Percentiles rank a stretch among this genome's conserved stretches.
Evolutionary conservation across 768 basidiomycete species (phyloP).

Genomic region (Rubroboletus satanas): DNA sequence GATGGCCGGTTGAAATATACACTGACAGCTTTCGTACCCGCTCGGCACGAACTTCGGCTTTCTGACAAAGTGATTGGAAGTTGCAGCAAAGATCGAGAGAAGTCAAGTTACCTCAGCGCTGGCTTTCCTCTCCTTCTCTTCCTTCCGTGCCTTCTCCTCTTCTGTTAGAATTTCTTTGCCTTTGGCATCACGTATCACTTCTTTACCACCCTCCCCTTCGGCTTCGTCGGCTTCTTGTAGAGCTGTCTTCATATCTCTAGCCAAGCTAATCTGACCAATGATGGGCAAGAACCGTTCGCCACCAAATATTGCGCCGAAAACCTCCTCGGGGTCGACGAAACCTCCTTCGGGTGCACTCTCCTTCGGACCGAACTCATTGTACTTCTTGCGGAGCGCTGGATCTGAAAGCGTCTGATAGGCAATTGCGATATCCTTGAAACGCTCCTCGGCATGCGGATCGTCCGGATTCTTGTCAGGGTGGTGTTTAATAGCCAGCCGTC

Average conservation of each 20-base stretch:
- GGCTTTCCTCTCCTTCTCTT: constrained; percentile 66
- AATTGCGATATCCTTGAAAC: constrained; percentile 88
- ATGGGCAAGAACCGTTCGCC: constrained; percentile 83
- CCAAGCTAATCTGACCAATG: constrained; percentile 85
- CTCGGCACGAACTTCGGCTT: constrained; percentile 74
- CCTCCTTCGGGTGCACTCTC: constrained; percentile 81
- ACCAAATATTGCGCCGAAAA: constrained; percentile 82
- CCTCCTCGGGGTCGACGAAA: constrained; percentile 82
- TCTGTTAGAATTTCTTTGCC: constrained; percentile 53
- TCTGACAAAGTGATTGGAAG: constrained; percentile 41
- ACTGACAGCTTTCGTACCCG: constrained; percentile 62
- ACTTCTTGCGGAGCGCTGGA: constrained; percentile 68
- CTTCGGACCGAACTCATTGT: constrained; percentile 88
- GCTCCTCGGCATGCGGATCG: constrained; percentile 79
- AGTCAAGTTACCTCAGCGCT: constrained; percentile 56
- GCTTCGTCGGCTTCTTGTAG: constrained; percentile 82
- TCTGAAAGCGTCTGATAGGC: constrained; percentile 88
- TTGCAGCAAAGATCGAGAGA: neutral
- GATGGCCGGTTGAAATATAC: neutral
- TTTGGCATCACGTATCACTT: constrained; percentile 47
- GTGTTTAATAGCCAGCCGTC: constrained; percentile 82
- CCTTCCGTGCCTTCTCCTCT: constrained; percentile 71
- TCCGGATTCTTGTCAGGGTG: constrained; percentile 92
- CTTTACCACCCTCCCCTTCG: constrained; percentile 43
- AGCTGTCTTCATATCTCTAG: constrained; percentile 89